A percentile compares a stretch with the other conserved stretches of the same genome.
These are phyloP conservation scores for Lasiodiplodia sp. DNA, from an alignment of 2,329 filamentous ascomycete genomes.

Conservation along the genomic window DNA sequence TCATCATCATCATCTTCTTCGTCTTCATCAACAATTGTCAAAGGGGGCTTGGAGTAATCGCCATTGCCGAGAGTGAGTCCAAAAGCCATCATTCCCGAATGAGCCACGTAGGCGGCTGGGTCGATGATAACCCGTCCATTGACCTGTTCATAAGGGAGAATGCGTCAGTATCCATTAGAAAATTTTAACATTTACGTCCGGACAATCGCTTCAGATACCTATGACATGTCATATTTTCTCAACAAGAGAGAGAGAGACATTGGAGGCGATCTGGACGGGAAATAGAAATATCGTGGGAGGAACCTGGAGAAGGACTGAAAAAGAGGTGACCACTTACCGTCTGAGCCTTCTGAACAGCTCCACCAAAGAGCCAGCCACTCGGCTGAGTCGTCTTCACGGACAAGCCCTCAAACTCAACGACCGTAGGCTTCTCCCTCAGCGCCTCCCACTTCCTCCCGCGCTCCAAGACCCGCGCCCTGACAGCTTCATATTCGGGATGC, in stretches of 20 bases:
- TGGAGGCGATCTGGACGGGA: too few relatives aligned
- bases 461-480: neutral
- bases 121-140: conserved; percentile 62
- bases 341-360: too few relatives aligned
- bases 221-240: neutral
- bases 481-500: neutral
- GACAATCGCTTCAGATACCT: conserved; percentile 42
- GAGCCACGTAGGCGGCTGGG: conserved; percentile 33
- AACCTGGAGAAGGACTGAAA: too few relatives aligned
- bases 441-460: neutral
- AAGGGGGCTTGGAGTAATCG: neutral
- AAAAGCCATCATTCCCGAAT: neutral
- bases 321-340: too few relatives aligned
- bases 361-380: too few relatives aligned
- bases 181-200: conserved; percentile 34
- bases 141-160: conserved; percentile 36
- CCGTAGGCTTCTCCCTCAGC: neutral
- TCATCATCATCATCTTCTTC: neutral
- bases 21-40: neutral
- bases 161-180: conserved; percentile 15
- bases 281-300: too few relatives aligned
- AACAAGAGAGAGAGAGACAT: too few relatives aligned
- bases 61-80: too few relatives aligned
- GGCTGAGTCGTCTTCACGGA: too few relatives aligned
- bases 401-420: neutral